Evolutionary conservation across 2,329 filamentous ascomycete genomes (phyloP), one percentile per base, ranked within the genome.

Genomic region (Penicillium concentricum): DNA sequence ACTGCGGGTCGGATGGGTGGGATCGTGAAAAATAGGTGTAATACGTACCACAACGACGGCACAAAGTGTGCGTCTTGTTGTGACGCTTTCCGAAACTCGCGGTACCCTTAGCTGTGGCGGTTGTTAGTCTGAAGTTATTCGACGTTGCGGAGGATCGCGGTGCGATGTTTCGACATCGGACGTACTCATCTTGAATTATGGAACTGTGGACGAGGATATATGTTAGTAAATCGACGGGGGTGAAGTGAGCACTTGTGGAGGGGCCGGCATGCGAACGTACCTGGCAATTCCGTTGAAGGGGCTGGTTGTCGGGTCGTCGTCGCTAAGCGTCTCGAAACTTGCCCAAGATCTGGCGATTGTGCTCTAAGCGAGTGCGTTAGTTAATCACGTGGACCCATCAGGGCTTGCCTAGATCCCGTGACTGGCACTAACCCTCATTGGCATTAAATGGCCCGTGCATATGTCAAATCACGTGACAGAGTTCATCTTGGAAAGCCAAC

Each of bases 61-160:
- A 97, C 81, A 97, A 84, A 80, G 89, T 92, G 88, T 97, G 92
- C 85, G 92, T 91, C 88, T 96, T 96, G 87, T 93, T 96, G 86
- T 95, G 91, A 87, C 91, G 88, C 81, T 87, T 87, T 76, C 85
- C 85, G 78, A 87, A 87, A 79, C 83, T 86, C 76, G 83, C 85
- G 74, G 85, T 87, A 84, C 85, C 85, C 84, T 88, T 88, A 76
- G 85, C 85, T 87, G 73, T 81, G 66, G 69, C 67, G 65, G 63
- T 63, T 70, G 77, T 82, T 72, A 83, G 79, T 80, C 59, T 71
- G 51, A 55, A 64, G 51, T 43, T 60, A 57, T 64, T 65, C 57
- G 65, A 61, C 45, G 63, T 59, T 54, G 61, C 60, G 53, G 59
- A 61, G 51, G 38, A 57, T 66, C 55, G 64, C 61, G 60, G 51